phyloP scores from a whole-genome alignment of 2,329 filamentous ascomycete genomes.

The Pseudogymnoascus verrucosus region DNA sequence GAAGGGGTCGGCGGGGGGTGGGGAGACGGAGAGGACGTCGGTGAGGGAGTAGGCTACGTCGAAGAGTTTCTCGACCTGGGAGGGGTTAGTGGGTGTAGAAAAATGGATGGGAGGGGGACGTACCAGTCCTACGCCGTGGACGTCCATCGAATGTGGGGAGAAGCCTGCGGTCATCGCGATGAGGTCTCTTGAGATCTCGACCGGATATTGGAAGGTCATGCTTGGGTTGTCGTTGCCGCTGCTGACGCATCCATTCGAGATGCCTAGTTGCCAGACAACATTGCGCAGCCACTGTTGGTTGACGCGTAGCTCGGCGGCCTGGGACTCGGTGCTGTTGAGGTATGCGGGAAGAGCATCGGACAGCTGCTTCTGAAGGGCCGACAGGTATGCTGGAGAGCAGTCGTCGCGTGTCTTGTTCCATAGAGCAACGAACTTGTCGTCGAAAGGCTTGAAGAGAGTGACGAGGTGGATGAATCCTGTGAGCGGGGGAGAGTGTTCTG shows the following conservation, averaged over 20 bases:
- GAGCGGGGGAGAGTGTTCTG: constrained; percentile 45
- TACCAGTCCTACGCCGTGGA: constrained; percentile 67
- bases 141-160: constrained; percentile 63
- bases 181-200: constrained; percentile 55
- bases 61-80: constrained; percentile 68
- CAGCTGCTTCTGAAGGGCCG: constrained; percentile 54
- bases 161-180: constrained; percentile 62
- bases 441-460: constrained; percentile 57
- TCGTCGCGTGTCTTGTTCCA: constrained; percentile 59
- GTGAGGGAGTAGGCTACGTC: constrained; percentile 66
- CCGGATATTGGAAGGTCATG: constrained; percentile 55
- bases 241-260: constrained; percentile 45
- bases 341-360: constrained; percentile 45
- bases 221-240: constrained; percentile 41
- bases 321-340: constrained; percentile 43
- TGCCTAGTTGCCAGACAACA: constrained; percentile 53
- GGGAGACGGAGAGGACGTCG: constrained; percentile 62
- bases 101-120: constrained; percentile 25
- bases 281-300: constrained; percentile 61
- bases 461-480: constrained; percentile 52
- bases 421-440: constrained; percentile 52
- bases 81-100: constrained; percentile 8
- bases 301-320: constrained; percentile 45
- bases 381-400: constrained; percentile 49
- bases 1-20: too few relatives aligned